Evolutionary conservation across 1,284 basidiomycete genomes (phyloP).

Genomic region (Ustanciosporium gigantosporum): DNA sequence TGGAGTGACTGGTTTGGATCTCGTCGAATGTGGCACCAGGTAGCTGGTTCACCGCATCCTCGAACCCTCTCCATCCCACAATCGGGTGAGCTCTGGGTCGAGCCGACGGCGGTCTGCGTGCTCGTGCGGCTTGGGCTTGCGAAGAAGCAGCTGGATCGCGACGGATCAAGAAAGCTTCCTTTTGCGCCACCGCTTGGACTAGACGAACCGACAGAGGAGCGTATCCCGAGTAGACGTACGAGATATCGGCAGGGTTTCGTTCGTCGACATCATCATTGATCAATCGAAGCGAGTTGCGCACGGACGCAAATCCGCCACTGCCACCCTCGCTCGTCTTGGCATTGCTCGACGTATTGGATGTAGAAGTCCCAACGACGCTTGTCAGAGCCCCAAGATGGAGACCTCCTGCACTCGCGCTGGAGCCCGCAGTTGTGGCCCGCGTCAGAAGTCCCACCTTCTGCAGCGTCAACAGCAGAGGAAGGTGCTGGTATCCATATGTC

Average conservation of each 20-base stretch:
- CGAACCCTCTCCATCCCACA: conserved; percentile 93
- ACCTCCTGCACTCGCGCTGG: not conserved
- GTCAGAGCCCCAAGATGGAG: conserved; percentile 11
- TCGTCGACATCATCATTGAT: conserved; percentile 84
- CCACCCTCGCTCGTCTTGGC: conserved; percentile 18
- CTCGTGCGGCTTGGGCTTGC: not conserved
- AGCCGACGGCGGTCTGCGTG: not conserved
- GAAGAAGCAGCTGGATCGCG: conserved; percentile 1
- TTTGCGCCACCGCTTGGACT: conserved; percentile 88
- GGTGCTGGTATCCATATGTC: conserved; percentile 87
- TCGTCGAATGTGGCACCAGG: conserved; percentile 86
- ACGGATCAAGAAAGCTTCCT: conserved; percentile 73
- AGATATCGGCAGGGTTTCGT: conserved; percentile 79
- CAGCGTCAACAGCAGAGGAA: conserved; percentile 82
- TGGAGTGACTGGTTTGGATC: conserved; percentile 63
- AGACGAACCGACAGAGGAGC: conserved; percentile 89
- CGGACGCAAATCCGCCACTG: conserved; percentile 68
- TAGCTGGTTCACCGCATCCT: conserved; percentile 79
- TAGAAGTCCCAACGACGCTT: conserved; percentile 25
- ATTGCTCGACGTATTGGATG: not conserved
- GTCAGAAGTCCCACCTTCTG: conserved; percentile 71
- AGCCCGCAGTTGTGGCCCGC: conserved; percentile 2
- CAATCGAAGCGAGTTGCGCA: conserved; percentile 84
- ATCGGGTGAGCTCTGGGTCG: conserved; percentile 76
- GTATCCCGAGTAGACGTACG: conserved; percentile 94